These are phyloP conservation scores for Rhynchosporium graminicola DNA, from an alignment of 2,329 filamentous ascomycete species.

Conservation along the genomic window DNA sequence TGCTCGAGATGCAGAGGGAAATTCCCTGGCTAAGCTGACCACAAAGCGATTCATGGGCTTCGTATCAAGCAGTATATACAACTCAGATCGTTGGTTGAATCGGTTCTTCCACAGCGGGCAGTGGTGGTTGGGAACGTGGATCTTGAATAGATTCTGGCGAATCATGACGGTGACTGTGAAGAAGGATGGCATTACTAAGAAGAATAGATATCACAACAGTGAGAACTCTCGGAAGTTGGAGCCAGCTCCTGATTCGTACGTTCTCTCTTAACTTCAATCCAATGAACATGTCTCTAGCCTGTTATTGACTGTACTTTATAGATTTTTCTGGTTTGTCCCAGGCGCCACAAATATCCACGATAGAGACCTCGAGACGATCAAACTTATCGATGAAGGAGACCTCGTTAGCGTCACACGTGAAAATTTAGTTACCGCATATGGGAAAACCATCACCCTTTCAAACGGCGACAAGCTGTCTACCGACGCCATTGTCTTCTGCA, in stretches of 20 bases:
- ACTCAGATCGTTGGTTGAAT: constrained; percentile 17
- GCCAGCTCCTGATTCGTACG: constrained; percentile 14
- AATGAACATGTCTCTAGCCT: no score
- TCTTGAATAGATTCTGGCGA: constrained; percentile 20
- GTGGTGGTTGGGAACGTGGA: constrained; percentile 21
- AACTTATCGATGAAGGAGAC: constrained; percentile 20
- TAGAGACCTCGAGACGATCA: constrained; percentile 18
- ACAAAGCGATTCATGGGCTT: constrained; percentile 11
- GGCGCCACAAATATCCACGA: constrained; percentile 20
- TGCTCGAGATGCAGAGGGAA: constrained; percentile 17
- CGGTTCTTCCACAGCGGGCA: constrained; percentile 19
- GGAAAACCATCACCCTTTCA: constrained; percentile 42
- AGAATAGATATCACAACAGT: constrained; percentile 19
- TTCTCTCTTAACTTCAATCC: neutral
- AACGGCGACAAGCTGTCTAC: constrained; percentile 49
- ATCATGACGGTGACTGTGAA: constrained; percentile 12
- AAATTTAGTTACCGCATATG: constrained; percentile 10
- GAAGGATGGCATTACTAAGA: neutral
- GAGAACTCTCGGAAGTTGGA: constrained; percentile 19
- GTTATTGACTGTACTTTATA: neutral
- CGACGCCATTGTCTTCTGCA: constrained; percentile 56
- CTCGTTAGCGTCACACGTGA: constrained; percentile 14
- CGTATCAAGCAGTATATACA: constrained; percentile 16
- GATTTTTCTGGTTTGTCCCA: constrained; percentile 22
- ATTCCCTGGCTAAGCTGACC: constrained; percentile 10